Conservation (phyloP, 1,284 basidiomycete genomes). For the Apiotrichum akiyoshidainum region DNA sequence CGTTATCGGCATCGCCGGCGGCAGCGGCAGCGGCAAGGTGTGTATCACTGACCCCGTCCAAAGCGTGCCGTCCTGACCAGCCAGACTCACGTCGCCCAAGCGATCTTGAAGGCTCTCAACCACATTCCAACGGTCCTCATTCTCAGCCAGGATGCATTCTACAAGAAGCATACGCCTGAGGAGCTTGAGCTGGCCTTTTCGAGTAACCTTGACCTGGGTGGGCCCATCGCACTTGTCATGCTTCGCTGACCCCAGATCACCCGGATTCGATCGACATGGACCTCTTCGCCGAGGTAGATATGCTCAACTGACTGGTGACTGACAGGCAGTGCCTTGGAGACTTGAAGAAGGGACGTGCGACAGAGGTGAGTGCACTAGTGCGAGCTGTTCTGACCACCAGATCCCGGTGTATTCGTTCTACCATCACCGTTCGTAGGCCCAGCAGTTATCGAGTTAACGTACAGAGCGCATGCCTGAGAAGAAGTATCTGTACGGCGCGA, state of each 20-base stretch:
- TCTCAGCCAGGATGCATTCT: constrained; percentile 84
- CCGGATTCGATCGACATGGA: constrained; percentile 90
- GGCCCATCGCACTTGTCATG: neutral
- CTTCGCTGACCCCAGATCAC: constrained; percentile 60
- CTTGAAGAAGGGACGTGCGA: constrained; percentile 68
- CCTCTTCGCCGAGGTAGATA: constrained; percentile 67
- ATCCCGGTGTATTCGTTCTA: constrained; percentile 93
- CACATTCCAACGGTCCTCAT: constrained; percentile 85
- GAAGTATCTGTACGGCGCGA: constrained; percentile 90
- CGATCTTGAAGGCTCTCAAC: constrained; percentile 75
- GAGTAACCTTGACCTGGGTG: constrained; percentile 75
- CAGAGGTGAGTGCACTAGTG: constrained; percentile 34
- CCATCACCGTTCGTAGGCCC: constrained; percentile 62
- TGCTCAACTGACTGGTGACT: constrained; percentile 3
- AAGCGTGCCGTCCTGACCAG: too few species aligned
- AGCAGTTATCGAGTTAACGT: neutral
- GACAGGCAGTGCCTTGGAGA: constrained; percentile 70
- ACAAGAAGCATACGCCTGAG: constrained; percentile 73
- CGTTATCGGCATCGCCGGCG: constrained; percentile 90
- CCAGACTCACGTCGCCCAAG: constrained; percentile 85
- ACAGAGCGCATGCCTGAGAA: constrained; percentile 70
- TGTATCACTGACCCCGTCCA: constrained; percentile 15
- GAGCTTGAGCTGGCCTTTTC: constrained; percentile 76
- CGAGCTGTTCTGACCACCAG: constrained; percentile 22
- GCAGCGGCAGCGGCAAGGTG: constrained; percentile 91